phyloP scores from a whole-genome alignment of 2,329 filamentous ascomycete species.

The Hortaea werneckii region DNA sequence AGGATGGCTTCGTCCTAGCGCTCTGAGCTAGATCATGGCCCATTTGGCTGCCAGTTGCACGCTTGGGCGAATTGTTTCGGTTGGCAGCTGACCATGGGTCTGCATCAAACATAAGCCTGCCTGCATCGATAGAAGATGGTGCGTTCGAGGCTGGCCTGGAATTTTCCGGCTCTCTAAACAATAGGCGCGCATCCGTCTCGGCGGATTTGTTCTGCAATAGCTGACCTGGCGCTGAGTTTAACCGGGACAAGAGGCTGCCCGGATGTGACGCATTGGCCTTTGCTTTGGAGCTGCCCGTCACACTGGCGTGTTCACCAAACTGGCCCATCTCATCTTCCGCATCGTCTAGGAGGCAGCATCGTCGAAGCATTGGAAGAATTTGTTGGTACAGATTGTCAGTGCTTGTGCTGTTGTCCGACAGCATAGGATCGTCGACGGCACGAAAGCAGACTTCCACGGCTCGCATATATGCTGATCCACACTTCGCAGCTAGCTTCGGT shows the following conservation, averaged over 20 bases:
- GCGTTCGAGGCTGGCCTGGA: background rate
- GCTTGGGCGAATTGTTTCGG: no score
- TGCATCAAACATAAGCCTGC: no score
- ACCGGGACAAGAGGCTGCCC: conserved; percentile 7
- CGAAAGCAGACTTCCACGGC: conserved; percentile 62
- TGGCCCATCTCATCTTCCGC: conserved; percentile 9
- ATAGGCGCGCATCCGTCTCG: conserved; percentile 16
- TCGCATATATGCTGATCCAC: conserved; percentile 65
- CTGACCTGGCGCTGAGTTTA: conserved; percentile 12
- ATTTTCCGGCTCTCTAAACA: conserved; percentile 42
- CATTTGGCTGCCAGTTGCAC: no score
- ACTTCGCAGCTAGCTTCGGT: conserved; percentile 54
- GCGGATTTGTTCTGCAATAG: conserved; percentile 2
- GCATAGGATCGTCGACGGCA: conserved; percentile 46
- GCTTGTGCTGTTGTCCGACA: conserved; percentile 14
- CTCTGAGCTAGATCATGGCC: background rate
- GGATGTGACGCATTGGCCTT: background rate
- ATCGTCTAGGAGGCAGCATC: conserved; percentile 27
- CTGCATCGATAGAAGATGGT: background rate
- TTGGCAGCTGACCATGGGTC: no score
- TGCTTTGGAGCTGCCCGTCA: background rate
- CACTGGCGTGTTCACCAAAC: background rate
- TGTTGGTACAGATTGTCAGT: conserved; percentile 20
- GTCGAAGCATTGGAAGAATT: conserved; percentile 23
- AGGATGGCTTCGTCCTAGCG: conserved; percentile 12